Conservation (phyloP, 805 yeast species). For the Maudiozyma barnettii region DNA sequence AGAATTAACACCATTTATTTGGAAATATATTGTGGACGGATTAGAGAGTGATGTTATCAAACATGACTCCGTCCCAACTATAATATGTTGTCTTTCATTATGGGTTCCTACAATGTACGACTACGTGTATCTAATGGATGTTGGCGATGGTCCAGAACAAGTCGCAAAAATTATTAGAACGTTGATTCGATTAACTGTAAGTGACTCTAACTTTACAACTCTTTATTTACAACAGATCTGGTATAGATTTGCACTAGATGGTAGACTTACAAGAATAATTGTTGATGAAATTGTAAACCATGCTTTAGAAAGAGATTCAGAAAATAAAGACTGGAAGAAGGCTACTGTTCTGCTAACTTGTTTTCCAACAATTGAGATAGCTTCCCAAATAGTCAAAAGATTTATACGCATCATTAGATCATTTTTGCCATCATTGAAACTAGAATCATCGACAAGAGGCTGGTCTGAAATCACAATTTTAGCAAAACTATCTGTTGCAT, state of each 20-base stretch:
- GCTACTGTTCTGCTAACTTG: conserved; percentile 49
- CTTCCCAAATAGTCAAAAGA: conserved; percentile 50
- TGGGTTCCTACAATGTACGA: conserved; percentile 62
- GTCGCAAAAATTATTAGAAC: conserved; percentile 51
- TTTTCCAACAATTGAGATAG: conserved; percentile 57
- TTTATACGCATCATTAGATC: conserved; percentile 44
- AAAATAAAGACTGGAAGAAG: conserved; percentile 54
- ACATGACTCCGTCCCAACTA: conserved; percentile 9
- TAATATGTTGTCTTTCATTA: conserved; percentile 37
- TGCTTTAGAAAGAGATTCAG: conserved; percentile 63
- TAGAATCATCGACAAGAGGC: conserved; percentile 35
- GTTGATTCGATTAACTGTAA: conserved; percentile 47
- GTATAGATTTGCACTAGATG: conserved; percentile 55
- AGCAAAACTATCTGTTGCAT: conserved; percentile 47
- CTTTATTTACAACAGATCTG: conserved; percentile 54
- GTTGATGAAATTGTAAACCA: conserved; percentile 64
- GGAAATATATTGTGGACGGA: conserved; percentile 19
- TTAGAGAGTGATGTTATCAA: conserved; percentile 13
- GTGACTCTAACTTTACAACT: conserved; percentile 37
- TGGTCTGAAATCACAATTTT: conserved; percentile 65
- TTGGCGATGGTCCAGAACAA: conserved; percentile 46
- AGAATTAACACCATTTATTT: conserved; percentile 47
- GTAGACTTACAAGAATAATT: conserved; percentile 42
- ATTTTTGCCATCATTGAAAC: conserved; percentile 33
- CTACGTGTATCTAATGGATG: conserved; percentile 42